These are phyloP conservation scores for Dactylellina cionopaga DNA, from an alignment of 2,329 filamentous ascomycete genomes.

Conservation along the genomic window DNA sequence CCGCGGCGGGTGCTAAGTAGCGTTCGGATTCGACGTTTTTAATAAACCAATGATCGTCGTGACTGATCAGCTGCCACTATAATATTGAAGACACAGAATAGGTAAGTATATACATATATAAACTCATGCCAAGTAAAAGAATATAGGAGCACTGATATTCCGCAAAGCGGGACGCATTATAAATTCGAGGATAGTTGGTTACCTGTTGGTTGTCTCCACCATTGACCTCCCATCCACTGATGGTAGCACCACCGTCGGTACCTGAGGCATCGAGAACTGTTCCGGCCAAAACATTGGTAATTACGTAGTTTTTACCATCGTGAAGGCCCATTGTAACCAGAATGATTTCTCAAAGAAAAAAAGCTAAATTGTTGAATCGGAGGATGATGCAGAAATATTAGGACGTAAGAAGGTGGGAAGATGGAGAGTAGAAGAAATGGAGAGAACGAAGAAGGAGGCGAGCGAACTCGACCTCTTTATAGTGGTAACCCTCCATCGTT, in stretches of 20 bases:
- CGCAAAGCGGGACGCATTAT: too few relatives aligned
- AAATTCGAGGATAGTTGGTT: background rate
- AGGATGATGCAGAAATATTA: too few relatives aligned
- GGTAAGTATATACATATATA: too few relatives aligned
- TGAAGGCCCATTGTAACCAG: slow-evolving; percentile 19
- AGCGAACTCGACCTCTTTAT: too few relatives aligned
- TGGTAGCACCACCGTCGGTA: background rate
- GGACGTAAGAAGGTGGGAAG: too few relatives aligned
- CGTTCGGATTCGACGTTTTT: background rate
- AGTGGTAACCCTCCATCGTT: too few relatives aligned
- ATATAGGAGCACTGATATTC: too few relatives aligned
- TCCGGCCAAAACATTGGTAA: background rate
- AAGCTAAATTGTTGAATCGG: too few relatives aligned
- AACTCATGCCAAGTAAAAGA: too few relatives aligned
- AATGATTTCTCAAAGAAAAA: too few relatives aligned
- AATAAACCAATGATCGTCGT: slow-evolving; percentile 6
- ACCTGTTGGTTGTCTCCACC: background rate
- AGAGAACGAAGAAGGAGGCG: too few relatives aligned
- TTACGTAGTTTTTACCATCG: slow-evolving; percentile 1
- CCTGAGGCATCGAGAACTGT: slow-evolving; percentile 1
- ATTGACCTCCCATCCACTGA: slow-evolving; percentile 5
- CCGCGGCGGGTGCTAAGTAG: background rate
- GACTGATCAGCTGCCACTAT: background rate
- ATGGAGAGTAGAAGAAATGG: too few relatives aligned
- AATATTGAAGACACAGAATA: background rate